A percentile compares a stretch with the other conserved stretches of the same genome.
These are phyloP conservation scores for Ophiocordyceps camponoti-floridani DNA, from an alignment of 2,329 filamentous ascomycete genomes.

Conservation along the genomic window DNA sequence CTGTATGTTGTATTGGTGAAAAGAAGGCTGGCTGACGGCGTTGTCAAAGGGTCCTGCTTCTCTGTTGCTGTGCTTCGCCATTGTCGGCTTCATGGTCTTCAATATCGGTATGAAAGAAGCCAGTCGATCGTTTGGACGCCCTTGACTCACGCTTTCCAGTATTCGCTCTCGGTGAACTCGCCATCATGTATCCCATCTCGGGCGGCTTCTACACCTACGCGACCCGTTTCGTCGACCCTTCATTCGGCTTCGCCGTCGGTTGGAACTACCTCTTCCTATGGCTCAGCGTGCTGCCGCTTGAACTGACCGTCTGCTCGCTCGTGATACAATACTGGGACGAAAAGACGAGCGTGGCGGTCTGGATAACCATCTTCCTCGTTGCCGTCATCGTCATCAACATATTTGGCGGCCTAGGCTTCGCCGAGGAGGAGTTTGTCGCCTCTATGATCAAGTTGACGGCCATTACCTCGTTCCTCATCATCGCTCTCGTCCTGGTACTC, in stretches of 20 bases:
- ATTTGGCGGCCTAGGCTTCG: constrained; percentile 35
- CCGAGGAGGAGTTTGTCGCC: constrained; percentile 38
- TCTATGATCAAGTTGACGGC: constrained; percentile 37
- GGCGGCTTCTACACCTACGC: constrained; percentile 47
- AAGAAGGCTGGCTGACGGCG: background rate
- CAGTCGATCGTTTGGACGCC: too few species aligned
- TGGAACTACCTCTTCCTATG: constrained; percentile 28
- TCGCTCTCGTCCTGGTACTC: constrained; percentile 36
- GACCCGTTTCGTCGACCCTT: constrained; percentile 41
- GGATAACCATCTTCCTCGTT: constrained; percentile 34
- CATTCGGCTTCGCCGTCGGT: constrained; percentile 38
- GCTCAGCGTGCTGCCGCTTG: constrained; percentile 29
- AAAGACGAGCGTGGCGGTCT: constrained; percentile 26
- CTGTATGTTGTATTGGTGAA: background rate
- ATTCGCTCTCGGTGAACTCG: constrained; percentile 42
- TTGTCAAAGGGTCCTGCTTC: constrained; percentile 17
- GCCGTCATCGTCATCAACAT: constrained; percentile 32
- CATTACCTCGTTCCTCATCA: constrained; percentile 43
- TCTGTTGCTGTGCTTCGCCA: constrained; percentile 30
- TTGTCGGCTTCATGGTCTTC: constrained; percentile 43
- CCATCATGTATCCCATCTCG: constrained; percentile 43
- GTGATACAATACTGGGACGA: constrained; percentile 33
- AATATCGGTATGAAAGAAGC: constrained; percentile 21
- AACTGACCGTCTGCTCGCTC: constrained; percentile 30
- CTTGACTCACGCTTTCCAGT: constrained; percentile 11